Base-by-base conservation (phyloP, 768 basidiomycete species). In the Russula virescens region DNA sequence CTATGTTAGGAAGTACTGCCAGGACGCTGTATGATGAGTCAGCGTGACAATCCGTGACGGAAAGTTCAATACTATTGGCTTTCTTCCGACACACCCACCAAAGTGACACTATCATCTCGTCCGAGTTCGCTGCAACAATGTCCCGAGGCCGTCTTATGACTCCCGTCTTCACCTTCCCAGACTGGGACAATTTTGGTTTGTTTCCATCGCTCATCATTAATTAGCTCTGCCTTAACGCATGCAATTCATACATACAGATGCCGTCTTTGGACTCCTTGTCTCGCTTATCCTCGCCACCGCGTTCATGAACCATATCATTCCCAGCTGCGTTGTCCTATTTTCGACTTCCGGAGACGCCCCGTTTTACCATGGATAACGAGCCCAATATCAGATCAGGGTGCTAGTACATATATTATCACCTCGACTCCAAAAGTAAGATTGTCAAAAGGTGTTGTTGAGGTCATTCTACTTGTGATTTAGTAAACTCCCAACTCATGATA, bases 311-410 rank as follows among this genome's bases (percentile, higher is more conserved):
- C 62, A 79, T 5, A 81, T 85, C 60, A 77, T 96, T 54, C 94
- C 93, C 38, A 92, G 84, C 59, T 80, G 79, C 46, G 71, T 93
- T 60, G 92, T 90, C 21, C 55, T 94, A 93, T 78, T 94, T 91
- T 87, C 90, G 93, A 72, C 81, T 95, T n/a, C n/a, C n/a, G n/a
- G n/a, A n/a, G n/a, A n/a, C n/a, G n/a, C n/a, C n/a, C n/a, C n/a
- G n/a, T n/a, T n/a, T n/a, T n/a, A n/a, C n/a, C n/a, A n/a, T 94
- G 88, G 93, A 95, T 78, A 83, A 94, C 63, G 91, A 94, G 73
- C n/a, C n/a, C n/a, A n/a, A n/a, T n/a, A n/a, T n/a, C n/a, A n/a
- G n/a, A n/a, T n/a, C n/a, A n/a, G n/a, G n/a, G n/a, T n/a, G n/a
- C n/a, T n/a, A n/a, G n/a, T n/a, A n/a, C n/a, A n/a, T n/a, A n/a